Percentiles rank a stretch among this genome's conserved stretches.
These are phyloP conservation scores for Neurospora sublineolata DNA, from an alignment of 495 filamentous ascomycete genomes.

Conservation along the genomic window DNA sequence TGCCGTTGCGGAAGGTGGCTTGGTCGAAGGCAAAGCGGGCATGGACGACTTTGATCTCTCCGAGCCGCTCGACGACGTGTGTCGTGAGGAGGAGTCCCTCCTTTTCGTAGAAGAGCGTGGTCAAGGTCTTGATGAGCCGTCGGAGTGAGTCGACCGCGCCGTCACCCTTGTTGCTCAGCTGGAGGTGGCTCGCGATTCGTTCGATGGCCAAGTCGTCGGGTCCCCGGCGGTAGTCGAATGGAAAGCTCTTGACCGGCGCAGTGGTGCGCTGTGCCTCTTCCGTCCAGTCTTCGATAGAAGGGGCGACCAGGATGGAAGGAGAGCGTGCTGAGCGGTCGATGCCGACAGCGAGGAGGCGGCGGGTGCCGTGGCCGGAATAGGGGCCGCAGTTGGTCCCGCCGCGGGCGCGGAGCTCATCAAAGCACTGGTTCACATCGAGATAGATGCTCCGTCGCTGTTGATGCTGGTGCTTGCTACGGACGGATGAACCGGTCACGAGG, in stretches of 20 bases:
- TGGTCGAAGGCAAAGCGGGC: slow-evolving; percentile 62
- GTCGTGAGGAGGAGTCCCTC: slow-evolving; percentile 56
- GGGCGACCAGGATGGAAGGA: slow-evolving; percentile 58
- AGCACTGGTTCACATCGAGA: slow-evolving; percentile 45
- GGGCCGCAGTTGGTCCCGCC: slow-evolving; percentile 37
- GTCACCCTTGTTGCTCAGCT: slow-evolving; percentile 9
- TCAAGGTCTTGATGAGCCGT: slow-evolving; percentile 41
- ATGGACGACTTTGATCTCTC: slow-evolving; percentile 35
- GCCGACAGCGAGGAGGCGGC: slow-evolving; percentile 45
- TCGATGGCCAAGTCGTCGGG: slow-evolving; percentile 42
- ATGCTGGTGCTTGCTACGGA: not conserved
- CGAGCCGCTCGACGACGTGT: slow-evolving; percentile 28
- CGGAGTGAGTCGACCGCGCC: slow-evolving; percentile 27
- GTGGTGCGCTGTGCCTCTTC: slow-evolving; percentile 17
- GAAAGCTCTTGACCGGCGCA: slow-evolving; percentile 39
- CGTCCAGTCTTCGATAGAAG: slow-evolving; percentile 31
- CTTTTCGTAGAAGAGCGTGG: slow-evolving; percentile 51
- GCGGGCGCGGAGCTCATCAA: slow-evolving; percentile 44
- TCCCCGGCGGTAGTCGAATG: slow-evolving; percentile 46
- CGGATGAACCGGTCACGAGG: not conserved
- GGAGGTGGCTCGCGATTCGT: slow-evolving; percentile 18
- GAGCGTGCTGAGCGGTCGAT: slow-evolving; percentile 52
- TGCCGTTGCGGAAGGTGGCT: slow-evolving; percentile 55
- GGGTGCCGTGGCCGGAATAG: slow-evolving; percentile 22
- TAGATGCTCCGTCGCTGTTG: slow-evolving; percentile 46